Evolutionary conservation across 176 grass and related monocot species (phyloP).

Genomic region (Dactylis glomerata): DNA sequence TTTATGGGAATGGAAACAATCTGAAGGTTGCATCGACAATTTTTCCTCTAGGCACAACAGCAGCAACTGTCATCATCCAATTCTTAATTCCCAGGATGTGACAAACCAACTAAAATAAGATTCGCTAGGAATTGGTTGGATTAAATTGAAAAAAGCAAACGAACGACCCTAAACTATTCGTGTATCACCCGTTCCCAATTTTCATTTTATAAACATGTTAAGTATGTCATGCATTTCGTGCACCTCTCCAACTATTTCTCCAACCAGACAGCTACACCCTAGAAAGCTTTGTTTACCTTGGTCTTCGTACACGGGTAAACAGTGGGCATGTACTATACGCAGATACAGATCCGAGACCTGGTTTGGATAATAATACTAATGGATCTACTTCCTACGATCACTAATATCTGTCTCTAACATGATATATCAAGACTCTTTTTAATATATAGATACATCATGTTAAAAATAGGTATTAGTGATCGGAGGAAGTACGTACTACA

Average conservation of each 20-base stretch:
- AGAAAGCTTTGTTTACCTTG: not conserved
- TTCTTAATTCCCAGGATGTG: conserved; percentile 29
- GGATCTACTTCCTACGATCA: no score
- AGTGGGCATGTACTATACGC: not conserved
- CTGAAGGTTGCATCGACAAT: not conserved
- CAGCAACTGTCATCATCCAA: conserved; percentile 17
- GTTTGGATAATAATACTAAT: not conserved
- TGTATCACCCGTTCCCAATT: not conserved
- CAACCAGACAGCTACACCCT: not conserved
- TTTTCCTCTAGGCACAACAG: not conserved
- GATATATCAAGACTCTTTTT: no score
- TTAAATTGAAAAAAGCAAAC: conserved; percentile 15
- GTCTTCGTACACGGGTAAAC: not conserved
- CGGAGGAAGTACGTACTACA: no score
- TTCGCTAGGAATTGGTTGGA: conserved; percentile 31
- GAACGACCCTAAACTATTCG: not conserved
- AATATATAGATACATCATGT: no score
- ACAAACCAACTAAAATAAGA: conserved; percentile 40
- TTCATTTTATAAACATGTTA: not conserved
- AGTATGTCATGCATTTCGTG: not conserved
- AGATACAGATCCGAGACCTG: not conserved
- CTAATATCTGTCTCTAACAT: no score
- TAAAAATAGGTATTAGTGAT: no score
- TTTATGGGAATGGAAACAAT: not conserved
- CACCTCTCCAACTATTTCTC: not conserved